Base-by-base conservation (phyloP, 1,139 yeast species). In the Debaryomyces sp. region DNA sequence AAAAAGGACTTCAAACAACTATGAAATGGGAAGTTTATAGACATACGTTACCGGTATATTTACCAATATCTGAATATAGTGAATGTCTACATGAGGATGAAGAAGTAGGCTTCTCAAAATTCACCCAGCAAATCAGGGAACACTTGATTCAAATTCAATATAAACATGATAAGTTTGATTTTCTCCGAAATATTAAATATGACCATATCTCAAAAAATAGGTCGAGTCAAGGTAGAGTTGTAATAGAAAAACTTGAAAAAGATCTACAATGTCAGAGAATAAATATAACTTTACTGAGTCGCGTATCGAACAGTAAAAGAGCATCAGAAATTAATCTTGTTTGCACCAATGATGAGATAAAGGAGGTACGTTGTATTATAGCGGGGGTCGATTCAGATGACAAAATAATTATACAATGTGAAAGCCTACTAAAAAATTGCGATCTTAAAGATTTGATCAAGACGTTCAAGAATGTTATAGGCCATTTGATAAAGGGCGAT, bases 41-140 rank as follows among this genome's bases (percentile, higher is more conserved):
- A 33, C 73, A 73, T 50, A 75, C 80, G 0, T 52, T 74, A 10
- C 77, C 78, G 0, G 61, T 60, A 0, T 70, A 62, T 46, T 53
- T 71, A 5, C 71, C 71, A 12, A 39, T 51, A 13, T 26, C 43
- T 13, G 54, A 55, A 41, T 40, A 54, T 21, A 41, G 49, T 9
- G 49, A 50, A 24, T 13, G 29, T 15, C 43, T 46, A n/a, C 44
- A 27, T 7, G 40, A 33, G 10, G 33, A 42, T 12, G 49, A 44
- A 12, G 44, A 33, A 6, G 35, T 26, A 4, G 49, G 40, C 1
- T 23, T 42, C 32, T 5, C 40, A 6, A 41, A 26, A n/a, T 64
- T 65, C 51, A 64, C 59, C 2, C 32, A 45, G 1, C 41, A 46
- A 1, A 52, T 68, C 1, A 54, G 71, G 26, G 49, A 48, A 12